Evolutionary conservation across 176 grass and related monocot species (phyloP).

Genomic region (Echinochloa phyllopogon): DNA sequence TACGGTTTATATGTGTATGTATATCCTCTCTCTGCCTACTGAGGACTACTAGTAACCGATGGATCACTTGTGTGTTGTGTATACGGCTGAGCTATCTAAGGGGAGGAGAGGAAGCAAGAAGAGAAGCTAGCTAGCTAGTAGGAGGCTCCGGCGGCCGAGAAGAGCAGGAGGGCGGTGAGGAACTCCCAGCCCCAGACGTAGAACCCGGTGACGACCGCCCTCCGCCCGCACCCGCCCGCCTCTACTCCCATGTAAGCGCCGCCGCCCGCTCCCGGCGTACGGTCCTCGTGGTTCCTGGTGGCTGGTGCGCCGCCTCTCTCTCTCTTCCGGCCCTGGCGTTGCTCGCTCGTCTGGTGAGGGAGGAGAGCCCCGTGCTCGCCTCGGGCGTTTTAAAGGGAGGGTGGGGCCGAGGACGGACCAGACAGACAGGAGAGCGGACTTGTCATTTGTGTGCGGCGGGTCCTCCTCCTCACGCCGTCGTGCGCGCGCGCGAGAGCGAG

Average conservation of each 20-base stretch:
- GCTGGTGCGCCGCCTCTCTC: not conserved
- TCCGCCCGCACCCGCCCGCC: slow-evolving; percentile 55
- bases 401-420: no score
- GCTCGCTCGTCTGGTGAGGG: not conserved
- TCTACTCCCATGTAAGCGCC: slow-evolving; percentile 65
- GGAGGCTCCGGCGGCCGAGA: slow-evolving; percentile 53
- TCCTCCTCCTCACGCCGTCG: slow-evolving; percentile 24
- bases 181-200: slow-evolving; percentile 96
- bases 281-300: not conserved
- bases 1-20: not conserved
- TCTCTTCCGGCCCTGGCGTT: not conserved
- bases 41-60: slow-evolving; percentile 18
- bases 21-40: not conserved
- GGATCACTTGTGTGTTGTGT: not conserved
- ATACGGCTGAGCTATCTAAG: not conserved
- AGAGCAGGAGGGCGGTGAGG: slow-evolving; percentile 89
- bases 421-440: not conserved
- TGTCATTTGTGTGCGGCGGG: no score
- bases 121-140: not conserved
- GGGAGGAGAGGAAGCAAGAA: not conserved
- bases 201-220: slow-evolving; percentile 75
- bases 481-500: not conserved
- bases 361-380: not conserved
- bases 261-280: not conserved
- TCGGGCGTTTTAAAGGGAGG: slow-evolving; percentile 27